phyloP scores from a whole-genome alignment of 257 asterid species.

The Nicotiana obtusifolia region DNA sequence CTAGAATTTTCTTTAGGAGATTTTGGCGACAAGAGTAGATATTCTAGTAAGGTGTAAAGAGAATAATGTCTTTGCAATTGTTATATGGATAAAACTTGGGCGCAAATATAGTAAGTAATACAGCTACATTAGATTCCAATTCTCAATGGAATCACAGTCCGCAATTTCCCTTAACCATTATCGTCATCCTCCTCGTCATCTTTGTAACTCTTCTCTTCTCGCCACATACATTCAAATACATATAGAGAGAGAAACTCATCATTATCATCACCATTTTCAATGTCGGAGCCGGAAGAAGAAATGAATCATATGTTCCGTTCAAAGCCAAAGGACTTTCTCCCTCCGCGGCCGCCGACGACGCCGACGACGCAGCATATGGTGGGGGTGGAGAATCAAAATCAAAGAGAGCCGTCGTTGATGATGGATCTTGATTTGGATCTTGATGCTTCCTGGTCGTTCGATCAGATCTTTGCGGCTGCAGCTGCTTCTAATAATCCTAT shows the following conservation, averaged over 20 bases:
- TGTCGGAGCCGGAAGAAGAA: slow-evolving; percentile 50
- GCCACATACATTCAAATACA: background rate
- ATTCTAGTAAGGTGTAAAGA: background rate
- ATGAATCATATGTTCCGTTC: background rate
- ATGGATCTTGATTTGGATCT: slow-evolving; percentile 83
- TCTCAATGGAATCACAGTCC: slow-evolving; percentile 16
- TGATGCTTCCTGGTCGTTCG: slow-evolving; percentile 72
- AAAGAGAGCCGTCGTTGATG: slow-evolving; percentile 14
- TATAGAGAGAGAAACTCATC: background rate
- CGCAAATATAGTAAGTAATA: background rate
- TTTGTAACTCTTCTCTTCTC: background rate
- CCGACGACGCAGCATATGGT: background rate
- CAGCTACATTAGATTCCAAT: slow-evolving; percentile 22
- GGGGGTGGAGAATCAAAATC: slow-evolving; percentile 14
- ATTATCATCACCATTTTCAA: slow-evolving; percentile 12
- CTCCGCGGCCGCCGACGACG: slow-evolving; percentile 14
- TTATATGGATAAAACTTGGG: background rate
- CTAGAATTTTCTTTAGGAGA: background rate
- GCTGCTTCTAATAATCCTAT: slow-evolving; percentile 23
- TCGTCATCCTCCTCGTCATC: slow-evolving; percentile 3
- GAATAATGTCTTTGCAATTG: background rate
- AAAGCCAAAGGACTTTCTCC: slow-evolving; percentile 9
- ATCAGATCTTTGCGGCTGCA: slow-evolving; percentile 60
- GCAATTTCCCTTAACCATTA: slow-evolving; percentile 1
- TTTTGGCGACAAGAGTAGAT: background rate